A percentile compares a stretch with the other conserved stretches of the same genome.
Conservation (phyloP, 2,329 filamentous ascomycete genomes). For the Aureobasidium sp. region DNA sequence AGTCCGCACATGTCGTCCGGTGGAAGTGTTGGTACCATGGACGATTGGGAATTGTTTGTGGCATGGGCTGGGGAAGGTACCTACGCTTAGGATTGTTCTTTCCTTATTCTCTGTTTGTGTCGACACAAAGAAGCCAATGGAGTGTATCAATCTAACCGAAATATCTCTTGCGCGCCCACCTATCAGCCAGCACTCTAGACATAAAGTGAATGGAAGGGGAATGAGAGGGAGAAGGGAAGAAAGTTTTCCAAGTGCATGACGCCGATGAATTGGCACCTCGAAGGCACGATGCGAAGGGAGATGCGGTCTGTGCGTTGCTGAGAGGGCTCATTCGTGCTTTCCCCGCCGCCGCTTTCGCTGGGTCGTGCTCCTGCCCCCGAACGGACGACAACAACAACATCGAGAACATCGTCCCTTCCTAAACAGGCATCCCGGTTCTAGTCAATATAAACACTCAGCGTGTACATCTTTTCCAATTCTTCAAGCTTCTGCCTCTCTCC, state of each 20-base stretch:
- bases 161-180: conserved; percentile 39
- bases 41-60: neutral
- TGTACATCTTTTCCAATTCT: neutral
- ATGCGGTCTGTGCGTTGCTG: neutral
- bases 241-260: conserved; percentile 10
- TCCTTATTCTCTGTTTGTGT: neutral
- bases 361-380: neutral
- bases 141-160: conserved; percentile 29
- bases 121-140: neutral
- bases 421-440: neutral
- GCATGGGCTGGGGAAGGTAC: neutral
- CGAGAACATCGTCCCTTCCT: neutral
- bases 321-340: neutral
- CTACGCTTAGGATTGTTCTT: conserved; percentile 10
- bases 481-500: neutral
- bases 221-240: neutral
- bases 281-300: neutral
- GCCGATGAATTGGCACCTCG: neutral
- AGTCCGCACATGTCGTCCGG: neutral
- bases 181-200: conserved; percentile 41
- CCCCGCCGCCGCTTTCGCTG: conserved; percentile 7
- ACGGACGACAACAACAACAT: neutral
- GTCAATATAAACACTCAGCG: neutral
- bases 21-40: neutral
- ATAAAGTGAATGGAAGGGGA: neutral